Evolutionary conservation across 768 basidiomycete species (phyloP).

Genomic region (Suillus brevipes): DNA sequence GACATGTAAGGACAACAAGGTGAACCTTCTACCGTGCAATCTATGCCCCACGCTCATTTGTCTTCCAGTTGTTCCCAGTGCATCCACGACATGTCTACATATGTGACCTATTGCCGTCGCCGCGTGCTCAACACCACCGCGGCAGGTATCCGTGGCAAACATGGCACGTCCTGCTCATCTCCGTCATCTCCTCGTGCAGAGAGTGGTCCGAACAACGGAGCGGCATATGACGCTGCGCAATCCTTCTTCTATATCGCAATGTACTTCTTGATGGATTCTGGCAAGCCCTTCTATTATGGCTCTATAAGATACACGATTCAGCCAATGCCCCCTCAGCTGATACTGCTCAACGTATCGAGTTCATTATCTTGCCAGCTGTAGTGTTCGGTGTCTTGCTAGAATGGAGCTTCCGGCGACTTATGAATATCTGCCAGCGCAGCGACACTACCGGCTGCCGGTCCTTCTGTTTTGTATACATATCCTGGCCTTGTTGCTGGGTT

Average conservation of each 20-base stretch:
- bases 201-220: constrained; percentile 93
- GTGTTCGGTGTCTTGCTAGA: constrained; percentile 76
- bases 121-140: constrained; percentile 74
- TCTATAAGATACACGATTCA: constrained; percentile 55
- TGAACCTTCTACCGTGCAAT: background rate
- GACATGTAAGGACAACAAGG: background rate
- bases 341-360: constrained; percentile 62
- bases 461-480: constrained; percentile 84
- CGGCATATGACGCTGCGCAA: constrained; percentile 56
- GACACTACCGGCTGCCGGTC: constrained; percentile 91
- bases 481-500: constrained; percentile 85
- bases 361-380: constrained; percentile 52
- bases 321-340: constrained; percentile 2
- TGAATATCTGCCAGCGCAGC: constrained; percentile 88
- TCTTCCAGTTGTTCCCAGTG: background rate
- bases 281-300: constrained; percentile 87
- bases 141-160: constrained; percentile 86
- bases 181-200: constrained; percentile 68
- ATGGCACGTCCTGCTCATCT: constrained; percentile 89
- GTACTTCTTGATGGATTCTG: constrained; percentile 74
- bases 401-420: constrained; percentile 77
- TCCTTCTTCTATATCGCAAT: constrained; percentile 90
- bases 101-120: constrained; percentile 68
- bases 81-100: constrained; percentile 65
- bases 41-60: background rate